A percentile compares a stretch with the other conserved stretches of the same genome.
Evolutionary conservation across 2,329 filamentous ascomycete genomes (phyloP).

Genomic region (Atkinsonella hypoxylon): DNA sequence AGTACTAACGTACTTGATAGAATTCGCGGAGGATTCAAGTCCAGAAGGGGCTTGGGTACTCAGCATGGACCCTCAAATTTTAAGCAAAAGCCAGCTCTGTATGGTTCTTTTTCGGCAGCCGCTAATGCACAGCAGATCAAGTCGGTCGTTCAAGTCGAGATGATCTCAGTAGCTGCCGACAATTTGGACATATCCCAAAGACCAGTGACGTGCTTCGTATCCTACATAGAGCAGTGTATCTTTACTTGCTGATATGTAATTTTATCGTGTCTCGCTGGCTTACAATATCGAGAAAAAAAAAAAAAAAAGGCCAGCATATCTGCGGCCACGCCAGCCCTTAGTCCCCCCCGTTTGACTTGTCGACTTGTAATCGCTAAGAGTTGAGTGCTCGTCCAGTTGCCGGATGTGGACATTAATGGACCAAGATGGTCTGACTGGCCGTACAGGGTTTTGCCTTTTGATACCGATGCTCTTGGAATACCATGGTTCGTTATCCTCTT

Average conservation of each 20-base stretch:
- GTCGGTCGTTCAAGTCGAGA: background rate
- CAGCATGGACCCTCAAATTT: background rate
- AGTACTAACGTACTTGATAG: background rate
- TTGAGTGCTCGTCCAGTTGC: constrained; percentile 7
- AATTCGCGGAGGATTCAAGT: background rate
- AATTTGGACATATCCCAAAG: background rate
- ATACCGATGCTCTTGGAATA: background rate
- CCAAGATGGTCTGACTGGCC: background rate
- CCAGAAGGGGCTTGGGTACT: background rate
- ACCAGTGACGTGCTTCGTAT: background rate
- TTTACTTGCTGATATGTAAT: too few species aligned
- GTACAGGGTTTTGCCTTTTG: background rate
- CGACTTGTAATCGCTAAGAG: background rate
- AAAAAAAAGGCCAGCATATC: background rate
- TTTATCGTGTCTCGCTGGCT: background rate
- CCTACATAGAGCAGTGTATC: too few species aligned
- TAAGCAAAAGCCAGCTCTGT: constrained; percentile 9
- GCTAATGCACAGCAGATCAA: constrained; percentile 20
- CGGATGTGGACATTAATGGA: background rate
- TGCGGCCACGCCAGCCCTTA: background rate
- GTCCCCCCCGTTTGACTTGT: background rate
- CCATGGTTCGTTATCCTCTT: background rate
- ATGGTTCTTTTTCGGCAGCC: constrained; percentile 18
- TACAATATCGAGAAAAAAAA: background rate
- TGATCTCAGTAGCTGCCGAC: background rate